These are phyloP conservation scores for Candida stauntonica DNA, from an alignment of 805 yeast species.

Conservation along the genomic window DNA sequence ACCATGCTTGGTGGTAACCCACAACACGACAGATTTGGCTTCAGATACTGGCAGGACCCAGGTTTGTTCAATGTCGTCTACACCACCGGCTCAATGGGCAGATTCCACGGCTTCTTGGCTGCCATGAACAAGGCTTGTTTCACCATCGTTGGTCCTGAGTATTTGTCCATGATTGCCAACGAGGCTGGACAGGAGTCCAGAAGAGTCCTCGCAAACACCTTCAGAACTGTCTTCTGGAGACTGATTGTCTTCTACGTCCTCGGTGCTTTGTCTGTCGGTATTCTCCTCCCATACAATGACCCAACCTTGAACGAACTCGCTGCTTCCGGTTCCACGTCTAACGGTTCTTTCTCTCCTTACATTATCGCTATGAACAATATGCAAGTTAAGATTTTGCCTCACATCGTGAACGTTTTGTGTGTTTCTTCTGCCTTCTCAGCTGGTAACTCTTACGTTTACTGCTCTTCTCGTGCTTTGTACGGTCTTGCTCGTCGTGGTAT, in stretches of 20 bases:
- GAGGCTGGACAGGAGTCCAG: slow-evolving; percentile 72
- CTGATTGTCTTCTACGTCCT: slow-evolving; percentile 55
- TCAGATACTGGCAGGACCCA: slow-evolving; percentile 47
- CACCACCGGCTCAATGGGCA: slow-evolving; percentile 52
- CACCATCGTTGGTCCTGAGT: slow-evolving; percentile 83
- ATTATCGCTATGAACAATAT: slow-evolving; percentile 51
- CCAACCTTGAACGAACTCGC: slow-evolving; percentile 44
- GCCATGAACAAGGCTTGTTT: slow-evolving; percentile 69
- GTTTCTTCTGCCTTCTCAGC: slow-evolving; percentile 53
- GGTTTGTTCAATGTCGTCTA: slow-evolving; percentile 53
- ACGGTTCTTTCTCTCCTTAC: slow-evolving; percentile 54
- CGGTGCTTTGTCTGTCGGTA: slow-evolving; percentile 65
- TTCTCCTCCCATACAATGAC: slow-evolving; percentile 59
- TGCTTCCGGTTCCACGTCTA: slow-evolving; percentile 59
- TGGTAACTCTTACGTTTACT: slow-evolving; percentile 52
- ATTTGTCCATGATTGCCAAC: slow-evolving; percentile 76
- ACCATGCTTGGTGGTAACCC: slow-evolving; percentile 90
- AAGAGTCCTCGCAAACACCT: slow-evolving; percentile 65
- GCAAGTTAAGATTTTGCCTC: slow-evolving; percentile 45
- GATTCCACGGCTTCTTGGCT: slow-evolving; percentile 67
- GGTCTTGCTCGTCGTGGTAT: slow-evolving; percentile 50
- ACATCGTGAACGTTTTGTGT: slow-evolving; percentile 48
- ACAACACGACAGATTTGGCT: slow-evolving; percentile 54
- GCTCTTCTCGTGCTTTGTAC: slow-evolving; percentile 55
- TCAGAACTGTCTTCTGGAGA: slow-evolving; percentile 65